phyloP scores from a whole-genome alignment of 345 rosid genomes.

The Hibiscus trionum region DNA sequence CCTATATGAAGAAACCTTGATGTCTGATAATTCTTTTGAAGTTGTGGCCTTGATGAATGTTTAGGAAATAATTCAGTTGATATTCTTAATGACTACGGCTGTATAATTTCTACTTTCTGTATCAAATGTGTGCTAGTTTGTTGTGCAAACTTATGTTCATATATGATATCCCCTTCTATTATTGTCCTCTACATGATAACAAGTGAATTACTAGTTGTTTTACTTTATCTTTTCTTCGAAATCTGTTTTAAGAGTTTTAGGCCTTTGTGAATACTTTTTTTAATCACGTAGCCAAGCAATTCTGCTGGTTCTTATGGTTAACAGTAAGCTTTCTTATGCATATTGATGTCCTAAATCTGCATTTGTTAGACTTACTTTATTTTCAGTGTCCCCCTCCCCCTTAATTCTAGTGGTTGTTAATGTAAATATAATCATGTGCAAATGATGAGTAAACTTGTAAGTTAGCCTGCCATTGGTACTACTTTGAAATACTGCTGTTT shows the following conservation, averaged over 20 bases:
- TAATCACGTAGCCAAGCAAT: neutral
- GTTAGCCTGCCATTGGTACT: neutral
- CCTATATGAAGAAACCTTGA: neutral
- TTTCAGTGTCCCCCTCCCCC: neutral
- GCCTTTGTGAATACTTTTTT: neutral
- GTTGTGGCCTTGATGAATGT: neutral
- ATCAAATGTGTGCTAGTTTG: neutral
- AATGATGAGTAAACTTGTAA: neutral
- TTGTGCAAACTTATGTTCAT: neutral
- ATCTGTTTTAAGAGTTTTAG: too few species aligned
- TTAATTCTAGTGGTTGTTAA: neutral
- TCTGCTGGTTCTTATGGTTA: neutral
- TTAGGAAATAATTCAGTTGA: neutral
- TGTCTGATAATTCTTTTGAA: neutral
- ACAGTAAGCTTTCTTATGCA: neutral
- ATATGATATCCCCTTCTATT: neutral
- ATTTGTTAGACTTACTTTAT: neutral
- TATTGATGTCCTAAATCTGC: neutral
- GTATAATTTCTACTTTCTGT: neutral
- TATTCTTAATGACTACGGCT: too few species aligned
- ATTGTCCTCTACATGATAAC: neutral
- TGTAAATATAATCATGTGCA: neutral
- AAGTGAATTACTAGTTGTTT: neutral
- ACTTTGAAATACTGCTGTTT: conserved; percentile 4
- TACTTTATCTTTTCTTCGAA: too few species aligned